Evolutionary conservation across 129 eudicot species (phyloP), one percentile per base, ranked within the genome.

Genomic region (Pittosporum tobira): DNA sequence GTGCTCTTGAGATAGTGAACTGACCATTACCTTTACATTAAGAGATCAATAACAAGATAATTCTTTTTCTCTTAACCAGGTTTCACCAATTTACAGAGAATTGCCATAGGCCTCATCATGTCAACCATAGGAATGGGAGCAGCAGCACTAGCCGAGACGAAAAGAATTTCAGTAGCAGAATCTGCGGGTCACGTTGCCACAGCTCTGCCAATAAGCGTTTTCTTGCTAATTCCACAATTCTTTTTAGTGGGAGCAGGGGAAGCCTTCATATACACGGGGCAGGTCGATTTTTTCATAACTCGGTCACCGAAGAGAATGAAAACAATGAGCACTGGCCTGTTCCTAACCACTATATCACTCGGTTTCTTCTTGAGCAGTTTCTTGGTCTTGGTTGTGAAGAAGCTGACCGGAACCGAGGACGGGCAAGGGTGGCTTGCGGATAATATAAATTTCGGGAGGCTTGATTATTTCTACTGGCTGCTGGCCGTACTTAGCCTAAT

Each of bases 101-200:
- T 93, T 37, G 88, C 73, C 8, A 38, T 84, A 29, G 99, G 99
- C 6, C 77, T 93, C 1, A 59, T 65, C 1, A 72, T 93, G 8
- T 87, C 99, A 2, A 73, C 75, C 2, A 2, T 78, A 6, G 99
- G 99, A 54, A 93, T 93, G 96, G 94, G 66, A 2, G 85, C 78
- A 3, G 99, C 94, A 3, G 70, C 96, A 1, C 18, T 84, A 26
- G 84, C 58, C 0, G 99, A 93, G 46, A 71, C 52, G 51, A 87
- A 75, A 69, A 68, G 99, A 40, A 54, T 93, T 16, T 69, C 85
- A 9, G 88, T 81, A 1, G 91, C 90, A 9, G 76, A 76, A 67
- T n/a, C 73, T 5, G 48, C 34, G 15, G 76, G 82, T 46, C 37
- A 55, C 31, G 38, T 49, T 8, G 3, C 64, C 26, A 6, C 49